Conservation (phyloP, 441 rosid genomes). For the Flueggea neowawraea region DNA sequence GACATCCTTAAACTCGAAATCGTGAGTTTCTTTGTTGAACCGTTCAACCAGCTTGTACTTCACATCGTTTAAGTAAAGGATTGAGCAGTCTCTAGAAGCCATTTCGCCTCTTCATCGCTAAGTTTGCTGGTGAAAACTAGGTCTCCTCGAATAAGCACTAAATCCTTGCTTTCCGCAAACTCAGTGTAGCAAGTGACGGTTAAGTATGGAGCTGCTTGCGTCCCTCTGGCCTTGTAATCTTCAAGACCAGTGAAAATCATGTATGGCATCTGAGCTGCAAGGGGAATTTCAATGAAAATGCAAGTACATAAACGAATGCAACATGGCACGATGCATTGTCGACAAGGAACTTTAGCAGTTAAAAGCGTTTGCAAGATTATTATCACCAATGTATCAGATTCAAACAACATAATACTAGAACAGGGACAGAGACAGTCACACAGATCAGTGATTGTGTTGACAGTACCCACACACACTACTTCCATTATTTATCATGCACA, state of each 20-base stretch:
- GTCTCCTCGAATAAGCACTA: constrained; percentile 85
- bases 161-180: constrained; percentile 66
- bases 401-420: no score
- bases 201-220: constrained; percentile 85
- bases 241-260: constrained; percentile 89
- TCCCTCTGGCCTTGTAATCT: constrained; percentile 96
- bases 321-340: background rate
- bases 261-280: constrained; percentile 88
- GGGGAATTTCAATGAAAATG: background rate
- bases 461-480: no score
- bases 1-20: constrained; percentile 91
- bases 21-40: constrained; percentile 70
- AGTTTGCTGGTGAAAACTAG: constrained; percentile 88
- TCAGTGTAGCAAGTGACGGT: constrained; percentile 67
- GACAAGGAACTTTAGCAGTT: no score
- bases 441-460: no score
- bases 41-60: constrained; percentile 75
- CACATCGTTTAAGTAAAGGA: constrained; percentile 73
- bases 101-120: constrained; percentile 69
- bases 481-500: no score
- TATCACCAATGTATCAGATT: no score
- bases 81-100: constrained; percentile 82
- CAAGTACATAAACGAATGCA: constrained; percentile 3
- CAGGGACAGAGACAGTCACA: no score
- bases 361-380: no score